Evolutionary conservation across 169 alveolate species (phyloP), one percentile per base, ranked within the genome.

Genomic region (Amoebophrya sp.): DNA sequence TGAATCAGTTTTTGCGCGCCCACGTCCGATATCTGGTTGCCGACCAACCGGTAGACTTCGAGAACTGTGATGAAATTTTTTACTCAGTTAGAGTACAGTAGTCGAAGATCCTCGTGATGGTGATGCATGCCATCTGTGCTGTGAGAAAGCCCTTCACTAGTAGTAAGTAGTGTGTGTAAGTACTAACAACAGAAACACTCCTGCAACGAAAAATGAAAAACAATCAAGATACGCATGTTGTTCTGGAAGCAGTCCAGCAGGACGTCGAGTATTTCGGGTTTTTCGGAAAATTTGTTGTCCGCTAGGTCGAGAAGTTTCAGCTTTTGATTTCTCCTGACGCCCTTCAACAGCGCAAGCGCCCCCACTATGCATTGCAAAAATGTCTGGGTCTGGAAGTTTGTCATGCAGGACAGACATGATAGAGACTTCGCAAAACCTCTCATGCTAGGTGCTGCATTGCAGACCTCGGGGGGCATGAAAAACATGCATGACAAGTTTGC

Each of bases 1-100:
- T 89, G 91, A 23, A 89, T 54, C 23, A 89, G 39, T 2, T 54
- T 40, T 32, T 89, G 55, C 25, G 91, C 91, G 0, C 91, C 91
- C 7, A 89, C 54, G 41, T 89, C 91, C 40, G 91, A 39, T 40
- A 89, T 39, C 77, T 39, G 41, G 41, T 89, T 89, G 23, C 77
- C 55, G 23, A 40, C 41, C 23, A 89, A 38, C 2, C 41, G n/a
- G 77, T 89, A 89, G 32, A 40, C 41, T 29, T 35, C 14, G 35
- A 23, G 32, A 18, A 14, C 29, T 33, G n/a, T 14, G n/a, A 25
- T 38, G 77, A 0, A n/a, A n/a, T n/a, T n/a, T n/a, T n/a, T n/a
- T n/a, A n/a, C n/a, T n/a, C n/a, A n/a, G n/a, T n/a, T n/a, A n/a
- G n/a, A n/a, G n/a, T n/a, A n/a, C n/a, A n/a, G n/a, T n/a, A n/a